phyloP scores from a whole-genome alignment of 805 yeast genomes.

The Cyberlindnera misumaiensis region DNA sequence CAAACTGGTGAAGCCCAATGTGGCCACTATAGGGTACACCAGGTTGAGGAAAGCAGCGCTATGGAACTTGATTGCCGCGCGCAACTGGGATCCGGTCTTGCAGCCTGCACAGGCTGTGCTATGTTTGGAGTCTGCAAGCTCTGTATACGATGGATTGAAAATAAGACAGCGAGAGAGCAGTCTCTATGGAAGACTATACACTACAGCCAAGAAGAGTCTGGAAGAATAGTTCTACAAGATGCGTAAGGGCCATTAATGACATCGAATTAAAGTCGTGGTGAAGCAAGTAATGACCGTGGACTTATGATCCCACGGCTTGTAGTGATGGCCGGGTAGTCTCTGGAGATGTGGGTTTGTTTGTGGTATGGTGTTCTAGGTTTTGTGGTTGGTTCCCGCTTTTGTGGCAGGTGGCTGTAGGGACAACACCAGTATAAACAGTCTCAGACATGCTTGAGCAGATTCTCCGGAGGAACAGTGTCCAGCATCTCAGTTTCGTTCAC shows the following conservation, averaged over 20 bases:
- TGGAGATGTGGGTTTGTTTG: too few relatives aligned
- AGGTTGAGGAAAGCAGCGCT: conserved; percentile 68
- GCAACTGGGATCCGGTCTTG: conserved; percentile 48
- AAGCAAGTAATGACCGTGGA: too few relatives aligned
- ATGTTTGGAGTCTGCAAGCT: conserved; percentile 25
- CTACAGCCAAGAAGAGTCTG: neutral
- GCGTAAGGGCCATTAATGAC: neutral
- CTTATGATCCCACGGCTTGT: too few relatives aligned
- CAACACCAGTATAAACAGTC: too few relatives aligned
- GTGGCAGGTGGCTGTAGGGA: too few relatives aligned
- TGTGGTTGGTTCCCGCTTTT: too few relatives aligned
- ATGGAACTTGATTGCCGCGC: conserved; percentile 70
- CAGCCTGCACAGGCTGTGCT: conserved; percentile 24
- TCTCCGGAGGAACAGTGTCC: conserved; percentile 55
- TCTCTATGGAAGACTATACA: conserved; percentile 9
- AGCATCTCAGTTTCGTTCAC: conserved; percentile 57
- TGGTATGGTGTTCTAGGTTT: too few relatives aligned
- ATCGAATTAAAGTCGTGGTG: neutral
- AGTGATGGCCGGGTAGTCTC: too few relatives aligned
- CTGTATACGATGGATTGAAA: conserved; percentile 22
- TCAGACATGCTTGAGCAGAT: conserved; percentile 32
- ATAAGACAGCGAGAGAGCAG: conserved; percentile 20
- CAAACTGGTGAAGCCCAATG: conserved; percentile 30
- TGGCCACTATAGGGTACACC: conserved; percentile 45
- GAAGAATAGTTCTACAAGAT: neutral